Base-by-base conservation (phyloP, 441 rosid genomes). In the Pelargonium australe region DNA sequence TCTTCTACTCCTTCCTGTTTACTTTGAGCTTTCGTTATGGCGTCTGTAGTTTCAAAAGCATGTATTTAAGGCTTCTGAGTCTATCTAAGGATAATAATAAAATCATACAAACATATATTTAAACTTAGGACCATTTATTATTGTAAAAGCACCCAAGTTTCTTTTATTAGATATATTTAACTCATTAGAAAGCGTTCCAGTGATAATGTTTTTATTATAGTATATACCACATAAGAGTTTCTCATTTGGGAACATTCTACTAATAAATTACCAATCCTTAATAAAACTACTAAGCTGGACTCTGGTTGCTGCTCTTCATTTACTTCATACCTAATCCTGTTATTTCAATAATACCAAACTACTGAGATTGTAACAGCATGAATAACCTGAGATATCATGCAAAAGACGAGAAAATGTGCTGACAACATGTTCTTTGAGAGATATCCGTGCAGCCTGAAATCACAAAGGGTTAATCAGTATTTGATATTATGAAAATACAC, bases 331-430 rank as follows among this genome's bases (percentile, higher is more conserved):
- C 64, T 23, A 61, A 61, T 61, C 28, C 12, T 34, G 28, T 23
- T 20, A 0, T 7, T 58, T 58, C 63, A 60, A 16, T 7, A 55
- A 60, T 23, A 60, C 34, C 5, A 60, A 11, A 60, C 34, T 19
- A 19, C 55, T 20, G 63, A 40, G 67, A 71, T 62, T 69, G 68
- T 41, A 73, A 69, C 44, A 58, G 51, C 66, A 77, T 73, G 78
- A 76, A 61, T 57, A 75, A 95, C 98, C 98, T 89, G 92, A 86
- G 73, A 95, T 90, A 78, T 90, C 90, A 69, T 78, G 89, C 77
- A 79, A 80, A 79, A 90, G 95, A 75, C 83, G 82, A 75, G 87
- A 81, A 80, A 90, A 88, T 70, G 79, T 74, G 80, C 82, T 77
- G 9, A 83, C 77, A 73, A 88, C 79, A 77, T 80, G 87, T 79